Evolutionary conservation across 768 basidiomycete species (phyloP), one percentile per base, ranked within the genome.

Genomic region (Kwoniella botswanensis): DNA sequence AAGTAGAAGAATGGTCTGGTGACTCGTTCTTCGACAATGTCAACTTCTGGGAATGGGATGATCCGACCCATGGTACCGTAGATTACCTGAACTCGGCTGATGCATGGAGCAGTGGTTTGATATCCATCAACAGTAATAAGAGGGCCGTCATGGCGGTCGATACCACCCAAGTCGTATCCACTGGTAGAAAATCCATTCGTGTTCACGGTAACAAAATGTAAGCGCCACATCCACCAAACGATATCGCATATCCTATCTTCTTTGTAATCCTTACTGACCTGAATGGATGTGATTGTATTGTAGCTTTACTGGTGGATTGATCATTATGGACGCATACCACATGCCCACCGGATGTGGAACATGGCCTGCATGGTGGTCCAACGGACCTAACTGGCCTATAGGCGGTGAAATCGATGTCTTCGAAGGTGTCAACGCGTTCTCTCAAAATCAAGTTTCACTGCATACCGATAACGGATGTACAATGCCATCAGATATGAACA

Each of bases 321-420:
- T 94, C 71, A 86, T 94, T 57, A 87, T 94, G 86, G 93, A 95
- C 83, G 88, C 92, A 26, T 86, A 89, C 26, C 93, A 96, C 81
- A 93, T 94, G 90, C 93, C 93, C 9, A 89, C 90, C 0, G 94
- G 93, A 15, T 95, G 93, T 83, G 93, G 90, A 46, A 90, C 90
- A 26, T 94, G 93, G 93, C 92, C 92, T 54, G 87, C 87, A 3
- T 88, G 86, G 82, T 87, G 87, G 87, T 84, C 85, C 52, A 86
- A 88, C 74, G 87, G 87, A 7, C 86, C 86, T 63, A 83, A 84
- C 72, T 82, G 77, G 79, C 77, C 78, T 21, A 4, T 67, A 24
- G 76, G 76, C n/a, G 81, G 80, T n/a, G 82, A 85, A 67, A 84
- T 85, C 43, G 84, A 85, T 70, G 80, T 85, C 65, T 55, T 85